Conservation (phyloP, 2,329 filamentous ascomycete species). For the Alternaria novae-zelandiae region DNA sequence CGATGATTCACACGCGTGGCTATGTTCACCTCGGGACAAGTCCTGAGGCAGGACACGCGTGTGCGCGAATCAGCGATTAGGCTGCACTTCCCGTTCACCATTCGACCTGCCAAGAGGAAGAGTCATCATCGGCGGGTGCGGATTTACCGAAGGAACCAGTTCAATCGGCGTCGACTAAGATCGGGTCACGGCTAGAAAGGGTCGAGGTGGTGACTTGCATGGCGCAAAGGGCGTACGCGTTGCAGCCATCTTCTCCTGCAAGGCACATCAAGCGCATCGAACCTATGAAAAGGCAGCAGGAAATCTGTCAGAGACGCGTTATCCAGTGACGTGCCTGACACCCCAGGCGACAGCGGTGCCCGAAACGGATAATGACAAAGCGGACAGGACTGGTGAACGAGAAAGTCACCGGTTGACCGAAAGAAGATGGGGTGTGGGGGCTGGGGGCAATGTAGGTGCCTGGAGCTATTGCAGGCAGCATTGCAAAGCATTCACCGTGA, state of each 20-base stretch:
- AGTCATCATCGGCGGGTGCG: conserved; percentile 30
- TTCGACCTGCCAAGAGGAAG: conserved; percentile 14
- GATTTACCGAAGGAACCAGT: conserved; percentile 24
- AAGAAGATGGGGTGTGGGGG: conserved; percentile 31
- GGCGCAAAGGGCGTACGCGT: conserved; percentile 1
- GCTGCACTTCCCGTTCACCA: conserved; percentile 19
- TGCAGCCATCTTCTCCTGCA: conserved; percentile 21
- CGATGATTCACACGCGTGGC: conserved; percentile 43
- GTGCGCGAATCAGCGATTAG: conserved; percentile 26
- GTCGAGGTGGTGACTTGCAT: conserved; percentile 15
- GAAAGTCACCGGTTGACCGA: conserved; percentile 33
- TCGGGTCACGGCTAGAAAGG: conserved; percentile 16
- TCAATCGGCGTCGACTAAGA: conserved; percentile 18
- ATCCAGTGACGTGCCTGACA: conserved; percentile 19
- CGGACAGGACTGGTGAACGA: conserved; percentile 18
- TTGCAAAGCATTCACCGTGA: background rate
- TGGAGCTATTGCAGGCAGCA: conserved; percentile 12
- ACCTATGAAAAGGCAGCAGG: conserved; percentile 21
- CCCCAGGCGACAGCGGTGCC: conserved; percentile 26
- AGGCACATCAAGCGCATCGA: conserved; percentile 31
- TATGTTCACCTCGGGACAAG: conserved; percentile 23
- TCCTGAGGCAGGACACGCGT: conserved; percentile 31
- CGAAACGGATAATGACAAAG: conserved; percentile 14
- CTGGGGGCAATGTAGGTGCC: conserved; percentile 17
- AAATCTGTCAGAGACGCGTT: conserved; percentile 20